Conservation (phyloP, 2,329 filamentous ascomycete genomes). For the Alternaria viburni region DNA sequence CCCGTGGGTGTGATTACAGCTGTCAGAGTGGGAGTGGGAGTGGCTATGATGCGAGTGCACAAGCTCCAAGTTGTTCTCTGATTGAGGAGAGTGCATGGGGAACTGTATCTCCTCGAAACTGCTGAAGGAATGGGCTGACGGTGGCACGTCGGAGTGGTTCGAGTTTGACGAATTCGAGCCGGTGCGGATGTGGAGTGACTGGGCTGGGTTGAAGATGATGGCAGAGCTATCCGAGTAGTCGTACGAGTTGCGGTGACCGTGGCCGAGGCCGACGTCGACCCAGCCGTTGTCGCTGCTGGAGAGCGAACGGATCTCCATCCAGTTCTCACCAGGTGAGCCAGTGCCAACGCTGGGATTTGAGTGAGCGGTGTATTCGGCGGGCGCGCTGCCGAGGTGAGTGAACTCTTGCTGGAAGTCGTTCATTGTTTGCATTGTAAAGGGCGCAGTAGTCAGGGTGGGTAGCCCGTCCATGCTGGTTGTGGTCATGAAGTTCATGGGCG, state of each 20-base stretch:
- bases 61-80: conserved; percentile 60
- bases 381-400: conserved; percentile 59
- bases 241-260: conserved; percentile 65
- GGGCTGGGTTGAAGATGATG: conserved; percentile 88
- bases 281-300: conserved; percentile 88
- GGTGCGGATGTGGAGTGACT: conserved; percentile 86
- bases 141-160: conserved; percentile 67
- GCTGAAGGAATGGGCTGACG: conserved; percentile 71
- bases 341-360: conserved; percentile 50
- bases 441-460: conserved; percentile 50
- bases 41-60: conserved; percentile 26
- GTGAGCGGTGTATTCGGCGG: conserved; percentile 52
- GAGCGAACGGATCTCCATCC: conserved; percentile 84
- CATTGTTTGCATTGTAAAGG: conserved; percentile 42
- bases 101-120: conserved; percentile 79
- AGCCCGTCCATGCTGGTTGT: conserved; percentile 52
- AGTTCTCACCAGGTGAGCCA: conserved; percentile 78
- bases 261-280: conserved; percentile 71
- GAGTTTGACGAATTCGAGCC: conserved; percentile 88
- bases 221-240: conserved; percentile 65
- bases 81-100: conserved; percentile 81
- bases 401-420: conserved; percentile 77
- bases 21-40: conserved; percentile 29
- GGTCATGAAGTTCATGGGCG: conserved; percentile 40
- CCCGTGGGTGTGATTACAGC: conserved; percentile 35